phyloP scores from a whole-genome alignment of 805 yeast species.

The Pichia exigua region DNA sequence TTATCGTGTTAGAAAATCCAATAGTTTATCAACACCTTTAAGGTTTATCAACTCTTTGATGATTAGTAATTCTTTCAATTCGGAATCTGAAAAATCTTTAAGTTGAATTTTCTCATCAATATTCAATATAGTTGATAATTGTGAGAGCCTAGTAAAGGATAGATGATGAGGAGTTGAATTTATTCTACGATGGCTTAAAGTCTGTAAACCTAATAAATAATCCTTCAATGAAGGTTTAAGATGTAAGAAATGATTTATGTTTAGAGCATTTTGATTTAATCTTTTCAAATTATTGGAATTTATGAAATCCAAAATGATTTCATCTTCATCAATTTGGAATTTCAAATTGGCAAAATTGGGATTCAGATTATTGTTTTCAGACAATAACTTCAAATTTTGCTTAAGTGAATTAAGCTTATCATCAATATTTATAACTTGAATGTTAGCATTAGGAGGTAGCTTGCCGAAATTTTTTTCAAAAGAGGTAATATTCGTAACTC shows the following conservation, averaged over 20 bases:
- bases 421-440: constrained; percentile 42
- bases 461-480: constrained; percentile 35
- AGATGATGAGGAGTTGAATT: too few species aligned
- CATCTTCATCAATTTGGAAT: constrained; percentile 60
- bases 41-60: constrained; percentile 54
- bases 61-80: constrained; percentile 42
- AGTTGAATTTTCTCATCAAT: constrained; percentile 23
- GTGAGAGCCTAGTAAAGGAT: too few species aligned
- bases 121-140: constrained; percentile 26
- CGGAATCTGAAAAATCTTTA: constrained; percentile 26
- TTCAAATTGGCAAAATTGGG: constrained; percentile 30
- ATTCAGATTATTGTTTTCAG: constrained; percentile 5
- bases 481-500: constrained; percentile 37
- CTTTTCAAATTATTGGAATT: constrained; percentile 39
- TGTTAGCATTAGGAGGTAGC: constrained; percentile 36
- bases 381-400: background rate
- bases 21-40: constrained; percentile 62
- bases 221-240: constrained; percentile 22
- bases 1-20: constrained; percentile 42
- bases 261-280: constrained; percentile 25
- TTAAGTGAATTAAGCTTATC: constrained; percentile 25
- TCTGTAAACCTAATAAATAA: constrained; percentile 26
- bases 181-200: constrained; percentile 27
- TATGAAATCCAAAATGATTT: constrained; percentile 62
- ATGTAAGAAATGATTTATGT: constrained; percentile 23